A percentile compares a stretch with the other conserved stretches of the same genome.
phyloP scores from a whole-genome alignment of 1,139 yeast species.

The Suhomyces maxii region DNA sequence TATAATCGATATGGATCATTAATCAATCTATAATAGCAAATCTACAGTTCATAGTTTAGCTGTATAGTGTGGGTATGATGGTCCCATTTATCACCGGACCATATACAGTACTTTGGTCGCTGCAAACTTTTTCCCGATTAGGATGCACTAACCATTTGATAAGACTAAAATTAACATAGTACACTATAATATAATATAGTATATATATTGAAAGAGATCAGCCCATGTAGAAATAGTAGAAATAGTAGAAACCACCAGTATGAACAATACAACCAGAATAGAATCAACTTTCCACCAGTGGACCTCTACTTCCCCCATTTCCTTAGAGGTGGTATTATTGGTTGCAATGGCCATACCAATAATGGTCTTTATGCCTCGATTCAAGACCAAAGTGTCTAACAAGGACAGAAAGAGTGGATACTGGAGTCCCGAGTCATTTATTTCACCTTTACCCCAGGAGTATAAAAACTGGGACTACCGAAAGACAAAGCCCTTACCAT shows the following conservation, averaged over 20 bases:
- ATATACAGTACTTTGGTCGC: not conserved
- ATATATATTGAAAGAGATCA: not conserved
- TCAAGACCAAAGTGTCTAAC: constrained; percentile 5
- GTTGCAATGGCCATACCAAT: not conserved
- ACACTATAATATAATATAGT: not conserved
- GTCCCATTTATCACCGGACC: not conserved
- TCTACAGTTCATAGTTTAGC: no score
- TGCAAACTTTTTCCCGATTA: constrained; percentile 17
- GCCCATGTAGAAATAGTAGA: constrained; percentile 6
- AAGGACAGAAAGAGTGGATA: constrained; percentile 42
- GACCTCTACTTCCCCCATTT: constrained; percentile 1
- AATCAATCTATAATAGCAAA: no score
- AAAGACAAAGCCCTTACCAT: constrained; percentile 56
- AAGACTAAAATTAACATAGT: not conserved
- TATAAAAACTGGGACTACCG: constrained; percentile 51
- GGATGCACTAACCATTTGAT: constrained; percentile 13
- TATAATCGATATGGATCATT: no score
- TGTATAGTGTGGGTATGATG: no score
- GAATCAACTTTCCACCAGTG: not conserved
- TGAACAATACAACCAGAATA: not conserved
- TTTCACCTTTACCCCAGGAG: constrained; percentile 50
- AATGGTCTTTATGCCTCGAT: not conserved
- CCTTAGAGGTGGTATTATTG: constrained; percentile 6
- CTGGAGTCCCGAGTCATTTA: constrained; percentile 55
- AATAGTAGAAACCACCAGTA: not conserved